Evolutionary conservation across 208 protist genomes (phyloP), one percentile per base, ranked within the genome.

Genomic region (Kentomonas sorsogonicus): DNA sequence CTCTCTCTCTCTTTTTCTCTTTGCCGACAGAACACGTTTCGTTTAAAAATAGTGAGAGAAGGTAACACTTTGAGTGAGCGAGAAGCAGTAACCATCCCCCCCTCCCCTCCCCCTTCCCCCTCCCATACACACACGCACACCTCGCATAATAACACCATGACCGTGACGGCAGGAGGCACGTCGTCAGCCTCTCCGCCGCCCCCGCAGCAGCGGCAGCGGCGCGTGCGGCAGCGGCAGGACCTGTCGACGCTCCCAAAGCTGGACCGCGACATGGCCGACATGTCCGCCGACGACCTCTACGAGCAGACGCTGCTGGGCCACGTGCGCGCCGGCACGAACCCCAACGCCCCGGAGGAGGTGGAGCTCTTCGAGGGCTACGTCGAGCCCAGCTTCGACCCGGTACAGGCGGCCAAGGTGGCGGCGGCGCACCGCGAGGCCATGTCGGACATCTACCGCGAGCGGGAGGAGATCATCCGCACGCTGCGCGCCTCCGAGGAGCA

Each of bases 231-330:
- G 57, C 79, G 84, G 29, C 84, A 90, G 57, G 88, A 94, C 53
- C 70, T 89, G 30, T 63, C 73, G 43, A 83, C 18, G 11, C 74
- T 69, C 11, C 66, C 71, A 15, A 60, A 58, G 2, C 64, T 84
- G 5, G 82, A 92, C 72, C 81, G 88, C 22, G 72, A 73, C 46
- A 83, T 94, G 66, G 79, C 77, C 9, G 88, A 94, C 53, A 55
- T 90, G 31, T 60, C 74, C 0, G 88, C 84, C 1, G 43, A 69
- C 10, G 84, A 92, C 29, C 47, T 85, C 18, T 94, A 94, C 65
- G 88, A 94, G 52, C 83, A 92, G 57, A 72, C 88, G 27, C 66
- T 91, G 29, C 70, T 94, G 1, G 79, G 66, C 10, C 77, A 60
- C 56, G 75, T 92, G 36, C 84, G 84, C 34, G 77, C 41, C 57